Base-by-base conservation (phyloP, 2,329 filamentous ascomycete genomes). In the Tolypocladium tundrense region DNA sequence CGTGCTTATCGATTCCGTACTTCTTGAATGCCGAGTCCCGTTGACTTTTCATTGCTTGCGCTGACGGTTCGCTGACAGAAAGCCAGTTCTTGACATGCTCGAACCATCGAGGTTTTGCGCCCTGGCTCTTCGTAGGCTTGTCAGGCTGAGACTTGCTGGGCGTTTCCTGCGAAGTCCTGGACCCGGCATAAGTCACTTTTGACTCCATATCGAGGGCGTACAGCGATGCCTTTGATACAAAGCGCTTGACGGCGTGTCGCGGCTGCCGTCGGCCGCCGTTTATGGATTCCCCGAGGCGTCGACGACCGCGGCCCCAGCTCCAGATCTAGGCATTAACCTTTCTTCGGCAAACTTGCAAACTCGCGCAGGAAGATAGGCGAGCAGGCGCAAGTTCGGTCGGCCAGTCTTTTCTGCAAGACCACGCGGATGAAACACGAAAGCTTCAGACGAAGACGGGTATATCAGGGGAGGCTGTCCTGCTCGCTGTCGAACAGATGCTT, bases 71-170 rank as follows among this genome's bases (percentile, higher is more conserved):
- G 53, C 74, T 77, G 27, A 73, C 71, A 1, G 71, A 71, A 9
- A 81, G 65, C 79, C 79, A 82, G 51, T 70, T 72, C 59, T 78
- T 82, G 53, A 80, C 65, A 35, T 76, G 73, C 8, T 67, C 67
- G 27, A 78, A 58, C 74, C 77, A 79, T 42, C 64, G 59, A n/a
- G 63, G 59, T 39, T 70, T 69, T 55, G 67, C 69, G 21, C 52
- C 57, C 56, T 68, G 72, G 35, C 64, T 56, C 40, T 68, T 69
- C 24, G 43, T 31, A 16, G 43, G 24, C 13, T 27, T 24, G 8
- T 51, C 48, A 5, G 48, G 21, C 31, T 4, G 48, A 16, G 48
- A 35, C 48, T 51, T 16, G 31, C 27, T 33, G 9, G 31, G n/a
- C 35, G 48, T 33, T 35, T 16, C 48, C 31, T n/a, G 48, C 27